These are phyloP conservation scores for Zygotorulaspora sp. DNA, from an alignment of 805 yeast species.

Conservation along the genomic window DNA sequence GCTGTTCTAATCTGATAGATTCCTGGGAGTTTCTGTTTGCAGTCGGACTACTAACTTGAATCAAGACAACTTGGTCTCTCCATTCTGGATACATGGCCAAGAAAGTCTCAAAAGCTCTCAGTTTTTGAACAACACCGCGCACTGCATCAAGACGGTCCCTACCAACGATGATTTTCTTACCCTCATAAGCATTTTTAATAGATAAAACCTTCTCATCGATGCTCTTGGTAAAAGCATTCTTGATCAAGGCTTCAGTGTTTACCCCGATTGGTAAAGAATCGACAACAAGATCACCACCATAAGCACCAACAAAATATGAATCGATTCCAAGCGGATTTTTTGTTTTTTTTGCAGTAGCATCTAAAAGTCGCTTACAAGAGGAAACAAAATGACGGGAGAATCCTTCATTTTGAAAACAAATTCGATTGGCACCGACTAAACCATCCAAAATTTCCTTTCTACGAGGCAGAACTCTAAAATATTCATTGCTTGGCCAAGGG, in stretches of 20 bases:
- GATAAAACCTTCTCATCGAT: constrained; percentile 62
- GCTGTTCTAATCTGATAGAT: constrained; percentile 63
- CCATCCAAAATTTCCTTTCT: constrained; percentile 83
- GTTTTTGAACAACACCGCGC: constrained; percentile 88
- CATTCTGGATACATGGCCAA: constrained; percentile 89
- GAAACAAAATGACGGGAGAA: constrained; percentile 89
- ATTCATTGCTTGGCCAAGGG: constrained; percentile 95
- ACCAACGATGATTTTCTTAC: constrained; percentile 80
- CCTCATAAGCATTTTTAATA: constrained; percentile 57
- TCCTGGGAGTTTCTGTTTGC: constrained; percentile 33
- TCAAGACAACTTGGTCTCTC: constrained; percentile 78
- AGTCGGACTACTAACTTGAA: constrained; percentile 83
- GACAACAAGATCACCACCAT: constrained; percentile 72
- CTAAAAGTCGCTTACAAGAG: constrained; percentile 82
- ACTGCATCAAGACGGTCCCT: constrained; percentile 90
- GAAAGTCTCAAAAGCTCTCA: constrained; percentile 85
- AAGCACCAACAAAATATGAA: constrained; percentile 49
- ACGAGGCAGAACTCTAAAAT: constrained; percentile 82
- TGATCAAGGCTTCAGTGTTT: constrained; percentile 63
- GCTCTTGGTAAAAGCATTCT: constrained; percentile 44
- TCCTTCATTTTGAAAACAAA: constrained; percentile 81
- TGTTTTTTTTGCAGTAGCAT: constrained; percentile 55
- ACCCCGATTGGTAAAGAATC: constrained; percentile 86
- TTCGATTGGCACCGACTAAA: constrained; percentile 80
- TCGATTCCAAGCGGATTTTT: constrained; percentile 28